A percentile compares a stretch with the other conserved stretches of the same genome.
These are phyloP conservation scores for Hibiscus syriacus DNA, from an alignment of 345 rosid genomes.

Conservation along the genomic window DNA sequence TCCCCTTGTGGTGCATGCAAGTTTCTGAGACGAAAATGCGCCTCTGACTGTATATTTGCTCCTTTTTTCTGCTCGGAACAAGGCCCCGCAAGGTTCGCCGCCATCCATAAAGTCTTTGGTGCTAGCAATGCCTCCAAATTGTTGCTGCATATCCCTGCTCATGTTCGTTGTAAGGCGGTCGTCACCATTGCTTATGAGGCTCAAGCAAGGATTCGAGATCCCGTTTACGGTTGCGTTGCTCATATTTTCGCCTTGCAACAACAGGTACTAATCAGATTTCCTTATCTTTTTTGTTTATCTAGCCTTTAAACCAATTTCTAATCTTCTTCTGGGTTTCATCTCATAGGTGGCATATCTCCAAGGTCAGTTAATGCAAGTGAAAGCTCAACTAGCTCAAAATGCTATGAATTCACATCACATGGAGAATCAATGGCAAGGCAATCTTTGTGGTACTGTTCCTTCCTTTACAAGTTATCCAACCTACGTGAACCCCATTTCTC, in stretches of 20 bases:
- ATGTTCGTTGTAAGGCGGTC: slow-evolving; percentile 66
- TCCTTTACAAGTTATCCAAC: slow-evolving; percentile 19
- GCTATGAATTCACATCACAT: slow-evolving; percentile 23
- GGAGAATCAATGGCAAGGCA: slow-evolving; percentile 37
- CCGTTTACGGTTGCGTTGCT: slow-evolving; percentile 71
- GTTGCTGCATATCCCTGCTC: slow-evolving; percentile 48
- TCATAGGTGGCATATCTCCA: slow-evolving; percentile 75
- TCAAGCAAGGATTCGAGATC: slow-evolving; percentile 67
- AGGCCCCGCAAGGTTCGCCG: slow-evolving; percentile 62
- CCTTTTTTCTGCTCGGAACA: slow-evolving; percentile 69
- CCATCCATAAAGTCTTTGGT: slow-evolving; percentile 74
- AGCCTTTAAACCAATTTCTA: neutral
- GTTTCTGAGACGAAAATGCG: slow-evolving; percentile 65
- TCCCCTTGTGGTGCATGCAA: slow-evolving; percentile 86
- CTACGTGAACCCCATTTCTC: slow-evolving; percentile 48
- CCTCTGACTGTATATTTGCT: slow-evolving; percentile 59
- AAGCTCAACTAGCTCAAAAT: slow-evolving; percentile 59
- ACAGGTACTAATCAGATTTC: slow-evolving; percentile 35
- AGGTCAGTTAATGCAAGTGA: slow-evolving; percentile 82
- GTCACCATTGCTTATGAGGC: slow-evolving; percentile 71
- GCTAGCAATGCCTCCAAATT: slow-evolving; percentile 71
- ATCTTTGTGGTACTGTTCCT: slow-evolving; percentile 13
- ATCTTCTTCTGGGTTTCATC: neutral
- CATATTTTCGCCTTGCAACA: slow-evolving; percentile 69
- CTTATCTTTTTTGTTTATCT: neutral